These are phyloP conservation scores for Cladosporium sp. DNA, from an alignment of 2,329 filamentous ascomycete species.

Conservation along the genomic window DNA sequence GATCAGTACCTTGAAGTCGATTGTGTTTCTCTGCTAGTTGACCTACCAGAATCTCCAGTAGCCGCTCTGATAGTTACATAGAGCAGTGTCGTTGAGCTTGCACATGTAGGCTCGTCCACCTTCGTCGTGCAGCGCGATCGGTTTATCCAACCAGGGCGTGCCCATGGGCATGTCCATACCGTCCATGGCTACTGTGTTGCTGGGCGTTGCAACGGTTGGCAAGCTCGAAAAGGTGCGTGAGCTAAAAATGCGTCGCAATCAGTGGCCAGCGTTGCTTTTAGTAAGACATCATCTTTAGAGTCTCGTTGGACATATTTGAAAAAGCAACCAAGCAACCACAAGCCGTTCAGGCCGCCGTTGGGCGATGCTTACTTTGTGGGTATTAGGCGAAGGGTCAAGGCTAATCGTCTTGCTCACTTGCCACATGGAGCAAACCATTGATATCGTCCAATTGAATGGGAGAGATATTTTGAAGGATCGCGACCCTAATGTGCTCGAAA, in stretches of 20 bases:
- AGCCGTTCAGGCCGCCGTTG: neutral
- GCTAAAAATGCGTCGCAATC: neutral
- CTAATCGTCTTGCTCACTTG: neutral
- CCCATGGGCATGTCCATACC: slow-evolving; percentile 22
- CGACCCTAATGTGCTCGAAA: neutral
- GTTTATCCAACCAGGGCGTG: slow-evolving; percentile 43
- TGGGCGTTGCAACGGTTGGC: neutral
- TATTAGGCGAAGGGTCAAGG: neutral
- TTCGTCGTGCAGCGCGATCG: slow-evolving; percentile 45
- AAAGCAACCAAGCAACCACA: slow-evolving; percentile 5
- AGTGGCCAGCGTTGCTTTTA: neutral
- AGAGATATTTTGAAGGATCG: neutral
- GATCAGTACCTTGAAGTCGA: neutral
- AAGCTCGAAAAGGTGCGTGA: neutral
- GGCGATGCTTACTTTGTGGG: neutral
- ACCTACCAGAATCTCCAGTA: slow-evolving; percentile 54
- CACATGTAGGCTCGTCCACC: slow-evolving; percentile 35
- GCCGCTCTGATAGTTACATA: slow-evolving; percentile 51
- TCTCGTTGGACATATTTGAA: neutral
- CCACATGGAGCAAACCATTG: neutral
- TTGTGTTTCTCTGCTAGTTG: slow-evolving; percentile 4
- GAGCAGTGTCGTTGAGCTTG: slow-evolving; percentile 40
- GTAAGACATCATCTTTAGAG: neutral
- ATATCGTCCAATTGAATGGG: neutral
- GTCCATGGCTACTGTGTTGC: slow-evolving; percentile 2